Evolutionary conservation across 2,329 filamentous ascomycete species (phyloP).

Genomic region (Ophiostoma australiae): DNA sequence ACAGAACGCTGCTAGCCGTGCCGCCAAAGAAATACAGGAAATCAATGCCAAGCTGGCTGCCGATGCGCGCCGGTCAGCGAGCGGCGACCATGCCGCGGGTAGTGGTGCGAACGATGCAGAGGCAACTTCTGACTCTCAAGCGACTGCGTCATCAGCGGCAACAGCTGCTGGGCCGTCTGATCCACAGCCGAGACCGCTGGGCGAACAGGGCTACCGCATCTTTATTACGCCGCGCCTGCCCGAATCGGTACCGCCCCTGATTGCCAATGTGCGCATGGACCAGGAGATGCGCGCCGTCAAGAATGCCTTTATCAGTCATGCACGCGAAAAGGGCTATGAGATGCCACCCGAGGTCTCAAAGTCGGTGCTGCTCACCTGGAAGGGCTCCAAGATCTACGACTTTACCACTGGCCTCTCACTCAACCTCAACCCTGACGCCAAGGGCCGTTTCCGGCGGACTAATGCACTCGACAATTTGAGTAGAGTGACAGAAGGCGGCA

Average conservation of each 20-base stretch:
- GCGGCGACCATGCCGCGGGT: not conserved
- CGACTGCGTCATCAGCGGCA: not conserved
- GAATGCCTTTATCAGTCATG: constrained; percentile 62
- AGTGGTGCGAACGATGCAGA: not conserved
- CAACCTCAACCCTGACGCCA: constrained; percentile 48
- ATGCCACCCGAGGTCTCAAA: constrained; percentile 41
- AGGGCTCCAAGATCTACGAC: constrained; percentile 65
- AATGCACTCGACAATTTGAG: constrained; percentile 33
- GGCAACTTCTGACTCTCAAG: not conserved
- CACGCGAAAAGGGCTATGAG: constrained; percentile 45
- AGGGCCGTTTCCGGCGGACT: constrained; percentile 41
- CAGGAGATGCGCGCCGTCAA: constrained; percentile 64
- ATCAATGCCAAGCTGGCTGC: constrained; percentile 4
- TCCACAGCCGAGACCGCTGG: not conserved
- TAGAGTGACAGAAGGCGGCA: constrained; percentile 31
- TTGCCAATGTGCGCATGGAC: constrained; percentile 62
- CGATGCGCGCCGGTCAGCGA: not conserved
- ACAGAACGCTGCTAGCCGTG: constrained; percentile 23
- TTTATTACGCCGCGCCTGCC: constrained; percentile 58
- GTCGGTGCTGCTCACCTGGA: constrained; percentile 78
- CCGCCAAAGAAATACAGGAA: constrained; percentile 20
- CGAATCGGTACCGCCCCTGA: constrained; percentile 34
- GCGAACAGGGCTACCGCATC: constrained; percentile 38
- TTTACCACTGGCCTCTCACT: constrained; percentile 62
- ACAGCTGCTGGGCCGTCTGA: not conserved